These are phyloP conservation scores for Diaporthe sp. DNA, from an alignment of 2,329 filamentous ascomycete genomes.

Conservation along the genomic window DNA sequence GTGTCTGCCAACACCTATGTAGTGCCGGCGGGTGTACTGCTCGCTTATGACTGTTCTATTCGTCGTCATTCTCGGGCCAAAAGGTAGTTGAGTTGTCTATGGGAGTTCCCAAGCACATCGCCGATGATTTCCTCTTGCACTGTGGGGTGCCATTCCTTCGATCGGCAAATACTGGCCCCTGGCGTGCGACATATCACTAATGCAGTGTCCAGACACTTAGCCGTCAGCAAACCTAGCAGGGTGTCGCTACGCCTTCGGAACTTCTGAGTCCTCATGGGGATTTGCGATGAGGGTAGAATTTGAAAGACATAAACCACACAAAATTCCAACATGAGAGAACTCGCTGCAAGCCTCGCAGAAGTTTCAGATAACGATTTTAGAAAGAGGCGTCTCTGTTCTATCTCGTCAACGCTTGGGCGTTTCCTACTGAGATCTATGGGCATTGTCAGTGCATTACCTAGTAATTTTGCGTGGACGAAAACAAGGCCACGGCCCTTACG, in stretches of 20 bases:
- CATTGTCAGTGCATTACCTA: background rate
- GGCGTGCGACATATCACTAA: background rate
- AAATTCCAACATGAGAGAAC: background rate
- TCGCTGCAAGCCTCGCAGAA: background rate
- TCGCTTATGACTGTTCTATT: background rate
- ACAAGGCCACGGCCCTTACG: background rate
- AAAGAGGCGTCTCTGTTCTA: background rate
- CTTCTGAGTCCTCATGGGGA: background rate
- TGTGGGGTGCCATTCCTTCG: slow-evolving; percentile 16
- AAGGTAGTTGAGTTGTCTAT: background rate
- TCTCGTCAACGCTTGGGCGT: background rate
- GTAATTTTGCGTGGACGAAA: no score
- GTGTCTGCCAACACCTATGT: no score
- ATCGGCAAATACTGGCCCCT: background rate
- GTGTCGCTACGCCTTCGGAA: no score
- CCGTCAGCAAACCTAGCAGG: background rate
- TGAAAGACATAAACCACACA: background rate
- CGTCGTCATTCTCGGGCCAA: background rate
- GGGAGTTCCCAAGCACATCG: background rate
- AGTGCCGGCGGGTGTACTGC: background rate
- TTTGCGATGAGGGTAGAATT: background rate
- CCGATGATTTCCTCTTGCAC: background rate
- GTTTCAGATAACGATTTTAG: background rate
- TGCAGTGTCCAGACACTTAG: background rate
- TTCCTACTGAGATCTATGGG: background rate